Evolutionary conservation across 257 asterid species (phyloP).

Genomic region (Capsicum pubescens): DNA sequence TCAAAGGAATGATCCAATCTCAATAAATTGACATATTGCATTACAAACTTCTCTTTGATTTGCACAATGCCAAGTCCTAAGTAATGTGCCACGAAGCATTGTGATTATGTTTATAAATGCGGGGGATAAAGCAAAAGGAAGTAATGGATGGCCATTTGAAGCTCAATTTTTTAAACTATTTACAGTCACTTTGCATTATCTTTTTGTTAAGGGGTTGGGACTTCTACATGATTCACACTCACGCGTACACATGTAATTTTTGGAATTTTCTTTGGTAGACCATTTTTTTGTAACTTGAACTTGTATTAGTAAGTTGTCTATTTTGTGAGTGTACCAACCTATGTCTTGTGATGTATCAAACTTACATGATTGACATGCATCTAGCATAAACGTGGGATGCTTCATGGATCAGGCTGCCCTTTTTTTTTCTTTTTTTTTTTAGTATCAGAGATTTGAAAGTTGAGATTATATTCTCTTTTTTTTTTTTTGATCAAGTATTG

Average conservation of each 20-base stretch:
- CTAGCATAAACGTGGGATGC: neutral
- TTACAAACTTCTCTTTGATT: neutral
- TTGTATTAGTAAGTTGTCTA: neutral
- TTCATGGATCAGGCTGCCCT: neutral
- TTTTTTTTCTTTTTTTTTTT: neutral
- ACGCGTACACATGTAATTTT: neutral
- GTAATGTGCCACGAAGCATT: neutral
- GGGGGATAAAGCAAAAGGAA: neutral
- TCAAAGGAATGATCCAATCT: neutral
- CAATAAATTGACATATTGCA: neutral
- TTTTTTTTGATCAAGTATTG: neutral
- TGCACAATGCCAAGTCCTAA: neutral
- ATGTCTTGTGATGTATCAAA: neutral
- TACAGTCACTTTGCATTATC: neutral
- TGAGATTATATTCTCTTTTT: neutral
- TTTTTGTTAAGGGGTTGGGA: neutral
- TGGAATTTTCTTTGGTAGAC: neutral
- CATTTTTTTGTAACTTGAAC: slow-evolving; percentile 1
- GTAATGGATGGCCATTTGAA: neutral
- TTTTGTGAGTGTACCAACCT: neutral
- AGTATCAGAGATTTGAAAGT: neutral
- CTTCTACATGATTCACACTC: neutral
- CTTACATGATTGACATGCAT: neutral
- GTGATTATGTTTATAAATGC: neutral
- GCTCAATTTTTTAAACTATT: neutral